Base-by-base conservation (phyloP, 345 rosid species). In the Salix viminalis region DNA sequence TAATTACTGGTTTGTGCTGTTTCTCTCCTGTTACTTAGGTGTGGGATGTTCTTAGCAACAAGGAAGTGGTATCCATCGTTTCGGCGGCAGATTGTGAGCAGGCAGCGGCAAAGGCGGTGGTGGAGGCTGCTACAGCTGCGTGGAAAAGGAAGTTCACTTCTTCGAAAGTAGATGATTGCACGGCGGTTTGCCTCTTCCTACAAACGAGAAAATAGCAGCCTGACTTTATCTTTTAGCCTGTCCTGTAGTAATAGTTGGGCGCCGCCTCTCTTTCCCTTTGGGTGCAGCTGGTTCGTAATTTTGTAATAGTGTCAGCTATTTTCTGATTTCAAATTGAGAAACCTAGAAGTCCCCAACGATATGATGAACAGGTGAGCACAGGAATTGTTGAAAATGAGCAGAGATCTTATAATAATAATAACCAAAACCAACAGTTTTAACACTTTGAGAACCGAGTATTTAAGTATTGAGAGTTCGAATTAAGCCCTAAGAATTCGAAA, bases 11-110 rank as follows among this genome's bases (percentile, higher is more conserved):
- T 39, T 23, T 39, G 14, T 7, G 34, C 39, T 42, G 44, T 14
- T 2, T 64, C 36, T 36, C 23, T 19, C 8, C 4, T 60, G 46
- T 34, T 21, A 13, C 18, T 21, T 52, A 91, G 95, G 90, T 92
- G 50, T 92, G 94, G 91, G 97, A 94, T 86, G 97, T 90, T 74
- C 92, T 94, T 36, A 86, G 86, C 62, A 92, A 91, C 81, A 78
- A 84, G 19, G 84, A 94, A 79, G 96, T 91, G 19, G 87, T 83
- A 0, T 77, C 87, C 13, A 84, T 87, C 39, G 93, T 86, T 44
- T 56, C 81, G 87, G 76, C 78, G 8, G 88, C 92, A 1, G 84
- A 65, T 26, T 81, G 34, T 14, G 88, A 85, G 58, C 68, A 76
- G 70, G 86, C 61, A 12, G 96, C 89, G 0, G 91, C 94, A 1